Evolutionary conservation across 306 rosid genomes (phyloP).

Genomic region (Pyrus betulifolia): DNA sequence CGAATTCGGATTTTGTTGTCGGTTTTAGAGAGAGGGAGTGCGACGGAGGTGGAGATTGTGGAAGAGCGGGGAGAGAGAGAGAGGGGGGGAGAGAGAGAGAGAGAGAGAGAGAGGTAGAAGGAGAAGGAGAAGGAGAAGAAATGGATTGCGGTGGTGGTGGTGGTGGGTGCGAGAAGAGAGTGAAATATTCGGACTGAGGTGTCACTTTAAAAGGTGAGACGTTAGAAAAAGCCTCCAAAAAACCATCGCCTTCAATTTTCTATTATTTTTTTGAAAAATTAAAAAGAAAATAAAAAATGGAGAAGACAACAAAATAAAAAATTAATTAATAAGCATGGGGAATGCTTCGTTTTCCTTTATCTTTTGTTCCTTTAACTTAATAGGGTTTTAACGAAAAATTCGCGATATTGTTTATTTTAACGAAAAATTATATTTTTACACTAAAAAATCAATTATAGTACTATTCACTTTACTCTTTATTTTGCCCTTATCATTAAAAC

Average conservation of each 20-base stretch:
- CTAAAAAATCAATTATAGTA: too few species aligned
- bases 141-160: slow-evolving; percentile 24
- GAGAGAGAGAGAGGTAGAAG: neutral
- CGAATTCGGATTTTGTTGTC: slow-evolving; percentile 2
- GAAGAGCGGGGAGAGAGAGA: neutral
- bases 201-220: slow-evolving; percentile 45
- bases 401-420: too few species aligned
- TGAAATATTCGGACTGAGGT: slow-evolving; percentile 51
- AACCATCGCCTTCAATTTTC: slow-evolving; percentile 11
- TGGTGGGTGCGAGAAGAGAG: slow-evolving; percentile 36
- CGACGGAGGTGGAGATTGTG: neutral
- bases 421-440: too few species aligned
- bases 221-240: slow-evolving; percentile 38
- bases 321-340: neutral
- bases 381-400: too few species aligned
- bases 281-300: neutral
- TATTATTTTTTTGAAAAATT: neutral
- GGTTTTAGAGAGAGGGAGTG: neutral
- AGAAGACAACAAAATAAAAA: neutral
- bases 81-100: neutral
- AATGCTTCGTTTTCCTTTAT: neutral
- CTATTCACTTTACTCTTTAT: too few species aligned
- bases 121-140: neutral
- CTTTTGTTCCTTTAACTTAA: neutral
- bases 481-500: too few species aligned